Percentiles rank a stretch among this genome's conserved stretches.
phyloP scores from a whole-genome alignment of 257 asterid species.

The Gentiana dahurica region DNA sequence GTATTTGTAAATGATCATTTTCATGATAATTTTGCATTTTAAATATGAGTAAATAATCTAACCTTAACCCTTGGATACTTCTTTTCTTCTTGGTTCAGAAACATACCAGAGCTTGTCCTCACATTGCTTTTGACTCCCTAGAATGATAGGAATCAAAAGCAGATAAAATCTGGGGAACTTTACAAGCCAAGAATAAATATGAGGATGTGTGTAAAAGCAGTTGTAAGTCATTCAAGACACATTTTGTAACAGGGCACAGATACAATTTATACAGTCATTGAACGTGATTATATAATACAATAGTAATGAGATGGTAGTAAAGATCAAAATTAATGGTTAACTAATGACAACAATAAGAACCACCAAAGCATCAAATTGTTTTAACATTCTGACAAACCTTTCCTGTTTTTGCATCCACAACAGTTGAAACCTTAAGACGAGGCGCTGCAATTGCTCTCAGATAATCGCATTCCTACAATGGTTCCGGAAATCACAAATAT shows the following conservation, averaged over 20 bases:
- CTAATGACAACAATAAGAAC: neutral
- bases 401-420: conserved; percentile 80
- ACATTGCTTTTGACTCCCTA: conserved; percentile 69
- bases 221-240: too few relatives aligned
- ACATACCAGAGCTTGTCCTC: conserved; percentile 87
- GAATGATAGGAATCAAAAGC: conserved; percentile 5
- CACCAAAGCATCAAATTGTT: neutral
- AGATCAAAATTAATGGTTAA: neutral
- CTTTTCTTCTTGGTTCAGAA: conserved; percentile 53
- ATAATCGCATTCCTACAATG: conserved; percentile 74
- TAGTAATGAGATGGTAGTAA: neutral
- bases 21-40: neutral
- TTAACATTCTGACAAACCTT: conserved; percentile 35
- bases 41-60: conserved; percentile 4
- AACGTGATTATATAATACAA: too few relatives aligned
- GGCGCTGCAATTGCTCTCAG: conserved; percentile 64
- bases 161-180: neutral
- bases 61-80: conserved; percentile 69
- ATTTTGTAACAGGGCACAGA: neutral
- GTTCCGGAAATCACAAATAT: neutral
- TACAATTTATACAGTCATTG: too few relatives aligned
- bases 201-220: too few relatives aligned
- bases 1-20: neutral
- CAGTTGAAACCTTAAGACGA: conserved; percentile 67
- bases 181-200: neutral